Evolutionary conservation across 2,329 filamentous ascomycete genomes (phyloP), one percentile per base, ranked within the genome.

Genomic region (Colletotrichum sp.): DNA sequence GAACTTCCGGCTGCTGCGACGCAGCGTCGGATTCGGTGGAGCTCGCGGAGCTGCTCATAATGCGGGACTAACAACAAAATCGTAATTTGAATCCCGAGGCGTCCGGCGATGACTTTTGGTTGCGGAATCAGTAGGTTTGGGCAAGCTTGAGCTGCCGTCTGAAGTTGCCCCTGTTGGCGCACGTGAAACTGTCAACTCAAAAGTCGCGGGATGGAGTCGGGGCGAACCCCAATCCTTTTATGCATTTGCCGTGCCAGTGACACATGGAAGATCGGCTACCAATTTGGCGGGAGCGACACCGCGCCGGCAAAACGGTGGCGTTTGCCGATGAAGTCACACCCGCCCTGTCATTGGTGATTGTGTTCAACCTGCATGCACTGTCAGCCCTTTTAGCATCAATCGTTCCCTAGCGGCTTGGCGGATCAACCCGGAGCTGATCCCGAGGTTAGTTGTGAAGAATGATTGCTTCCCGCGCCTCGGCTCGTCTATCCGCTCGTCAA

Each of bases 241-340:
- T 74, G 66, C 24, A 44, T 39, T 64, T 28, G n/a, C 34, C 21
- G 32, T 26, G 32, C 32, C 57, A n/a, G 21, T 63, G 26, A 21
- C 30, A 68, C 30, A 55, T 30, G 34, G 60, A 16, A 39, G 26
- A 73, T 76, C 64, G 66, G 70, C 69, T 13, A 26, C 67, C 55
- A 44, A 62, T 52, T 18, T 52, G 21, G 32, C n/a, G 63, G 15
- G 16, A 36, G 62, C 16, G 55, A 36, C 49, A 59, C 16, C n/a
- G 55, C 39, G 52, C 26, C n/a, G 55, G 55, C 30, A 68, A 28
- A 16, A 59, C n/a, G 28, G 69, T 76, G 64, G 73, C 69, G 63
- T 62, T 34, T 44, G 73, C 69, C 63, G 39, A 64, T 76, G 39
- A 64, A 72, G 57, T 68, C 69, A 76, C 39, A 30, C 52, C 30